Conservation (phyloP, 306 rosid genomes). For the Cicer cuneatum region DNA sequence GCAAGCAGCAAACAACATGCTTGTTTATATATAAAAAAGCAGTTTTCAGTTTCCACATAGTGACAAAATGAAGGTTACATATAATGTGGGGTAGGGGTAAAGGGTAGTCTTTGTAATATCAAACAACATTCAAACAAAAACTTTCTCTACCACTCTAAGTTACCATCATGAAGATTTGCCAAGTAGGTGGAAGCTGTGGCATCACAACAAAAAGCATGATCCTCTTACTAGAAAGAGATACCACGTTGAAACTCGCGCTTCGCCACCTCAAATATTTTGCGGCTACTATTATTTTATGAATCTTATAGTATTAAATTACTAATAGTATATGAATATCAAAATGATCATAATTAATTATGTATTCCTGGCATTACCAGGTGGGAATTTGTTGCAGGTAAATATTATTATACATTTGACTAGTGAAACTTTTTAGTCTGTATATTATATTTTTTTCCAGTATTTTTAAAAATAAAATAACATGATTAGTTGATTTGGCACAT, state of each 20-base stretch:
- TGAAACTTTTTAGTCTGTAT: no score
- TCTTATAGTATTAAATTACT: no score
- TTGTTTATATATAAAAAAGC: slow-evolving; percentile 11
- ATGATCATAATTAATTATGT: not conserved
- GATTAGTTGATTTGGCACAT: no score
- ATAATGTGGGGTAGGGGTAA: slow-evolving; percentile 17
- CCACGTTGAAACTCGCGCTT: no score
- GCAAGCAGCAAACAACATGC: not conserved
- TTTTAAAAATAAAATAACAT: no score
- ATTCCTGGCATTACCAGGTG: not conserved
- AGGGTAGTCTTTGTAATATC: slow-evolving; percentile 3
- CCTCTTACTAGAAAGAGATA: no score
- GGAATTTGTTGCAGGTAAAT: not conserved
- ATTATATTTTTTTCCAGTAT: no score
- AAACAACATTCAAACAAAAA: slow-evolving; percentile 22
- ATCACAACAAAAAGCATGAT: not conserved
- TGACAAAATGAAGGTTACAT: slow-evolving; percentile 20
- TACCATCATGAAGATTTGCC: not conserved
- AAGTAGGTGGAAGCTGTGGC: slow-evolving; percentile 9
- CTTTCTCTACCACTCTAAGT: not conserved
- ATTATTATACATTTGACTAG: not conserved
- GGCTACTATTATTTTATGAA: no score
- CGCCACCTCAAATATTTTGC: no score
- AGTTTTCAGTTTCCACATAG: not conserved
- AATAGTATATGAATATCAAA: not conserved